Conservation (phyloP, 2,329 filamentous ascomycete species). For the Cladosporium sp. region DNA sequence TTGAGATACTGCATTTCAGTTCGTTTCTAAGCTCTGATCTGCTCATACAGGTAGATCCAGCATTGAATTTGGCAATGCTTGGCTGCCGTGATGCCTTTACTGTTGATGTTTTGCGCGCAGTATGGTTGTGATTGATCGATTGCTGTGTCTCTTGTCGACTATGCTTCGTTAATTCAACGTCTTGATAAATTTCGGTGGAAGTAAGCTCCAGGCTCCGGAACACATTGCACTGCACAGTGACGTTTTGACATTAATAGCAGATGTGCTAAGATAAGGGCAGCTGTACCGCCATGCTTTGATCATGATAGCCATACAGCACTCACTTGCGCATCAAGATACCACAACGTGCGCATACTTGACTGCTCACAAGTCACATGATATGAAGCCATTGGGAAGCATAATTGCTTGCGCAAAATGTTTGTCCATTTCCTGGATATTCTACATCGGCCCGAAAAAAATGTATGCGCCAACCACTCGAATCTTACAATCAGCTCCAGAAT, state of each 20-base stretch:
- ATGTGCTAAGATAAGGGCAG: neutral
- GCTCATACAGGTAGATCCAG: neutral
- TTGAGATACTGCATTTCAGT: neutral
- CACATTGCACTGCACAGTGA: neutral
- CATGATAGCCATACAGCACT: neutral
- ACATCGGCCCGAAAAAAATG: constrained; percentile 7
- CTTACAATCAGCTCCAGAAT: constrained; percentile 13
- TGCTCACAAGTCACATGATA: neutral
- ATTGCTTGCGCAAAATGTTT: constrained; percentile 17
- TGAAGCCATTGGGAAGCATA: neutral
- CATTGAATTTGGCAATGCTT: neutral
- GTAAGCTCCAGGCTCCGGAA: neutral
- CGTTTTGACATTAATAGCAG: neutral
- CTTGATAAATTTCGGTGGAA: neutral
- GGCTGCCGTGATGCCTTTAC: neutral
- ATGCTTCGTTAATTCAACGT: neutral
- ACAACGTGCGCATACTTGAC: neutral
- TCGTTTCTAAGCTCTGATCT: neutral
- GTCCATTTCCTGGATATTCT: constrained; percentile 4
- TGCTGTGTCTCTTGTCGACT: neutral
- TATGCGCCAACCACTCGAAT: constrained; percentile 14
- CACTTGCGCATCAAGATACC: neutral
- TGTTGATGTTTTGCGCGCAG: neutral
- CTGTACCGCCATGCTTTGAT: neutral
- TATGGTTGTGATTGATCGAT: neutral